These are phyloP conservation scores for Schizonepeta tenuifolia DNA, from an alignment of 257 asterid genomes.

Conservation along the genomic window DNA sequence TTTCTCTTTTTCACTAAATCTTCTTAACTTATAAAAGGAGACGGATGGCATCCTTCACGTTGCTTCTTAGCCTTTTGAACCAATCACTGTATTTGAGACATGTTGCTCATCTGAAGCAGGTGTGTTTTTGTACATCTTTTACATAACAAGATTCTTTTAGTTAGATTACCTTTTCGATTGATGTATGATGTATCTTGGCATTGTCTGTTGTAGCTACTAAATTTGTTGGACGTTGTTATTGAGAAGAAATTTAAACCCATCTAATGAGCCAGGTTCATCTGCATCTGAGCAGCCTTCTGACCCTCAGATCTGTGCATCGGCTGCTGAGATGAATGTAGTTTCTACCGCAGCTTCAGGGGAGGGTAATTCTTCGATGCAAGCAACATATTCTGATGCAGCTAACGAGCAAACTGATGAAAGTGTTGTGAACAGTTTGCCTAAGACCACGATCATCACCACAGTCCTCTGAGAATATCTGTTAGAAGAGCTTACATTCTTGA, in stretches of 20 bases:
- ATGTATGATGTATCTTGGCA: slow-evolving; percentile 24
- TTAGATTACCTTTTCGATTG: slow-evolving; percentile 8
- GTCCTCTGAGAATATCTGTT: slow-evolving; percentile 88
- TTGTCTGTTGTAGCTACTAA: slow-evolving; percentile 68
- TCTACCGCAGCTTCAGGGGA: slow-evolving; percentile 47
- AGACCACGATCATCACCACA: slow-evolving; percentile 91
- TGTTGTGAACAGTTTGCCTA: slow-evolving; percentile 73
- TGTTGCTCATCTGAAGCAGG: slow-evolving; percentile 96
- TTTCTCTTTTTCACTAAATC: no score
- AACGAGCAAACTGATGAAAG: slow-evolving; percentile 44
- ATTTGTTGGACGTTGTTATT: slow-evolving; percentile 79
- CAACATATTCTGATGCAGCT: slow-evolving; percentile 52
- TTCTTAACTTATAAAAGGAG: no score
- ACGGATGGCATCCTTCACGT: slow-evolving; percentile 51
- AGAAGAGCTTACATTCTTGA: slow-evolving; percentile 97
- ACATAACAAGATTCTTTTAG: slow-evolving; percentile 2
- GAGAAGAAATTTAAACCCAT: slow-evolving; percentile 66
- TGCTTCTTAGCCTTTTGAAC: slow-evolving; percentile 84
- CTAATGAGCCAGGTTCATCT: slow-evolving; percentile 58
- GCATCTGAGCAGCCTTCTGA: slow-evolving; percentile 61
- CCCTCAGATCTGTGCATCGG: slow-evolving; percentile 50
- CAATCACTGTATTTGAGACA: slow-evolving; percentile 89
- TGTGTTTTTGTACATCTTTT: slow-evolving; percentile 36
- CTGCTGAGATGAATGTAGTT: slow-evolving; percentile 55
- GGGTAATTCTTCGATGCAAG: slow-evolving; percentile 49